phyloP scores from a whole-genome alignment of 495 filamentous ascomycete genomes.

The Pseudomonodictys pantanalensis region DNA sequence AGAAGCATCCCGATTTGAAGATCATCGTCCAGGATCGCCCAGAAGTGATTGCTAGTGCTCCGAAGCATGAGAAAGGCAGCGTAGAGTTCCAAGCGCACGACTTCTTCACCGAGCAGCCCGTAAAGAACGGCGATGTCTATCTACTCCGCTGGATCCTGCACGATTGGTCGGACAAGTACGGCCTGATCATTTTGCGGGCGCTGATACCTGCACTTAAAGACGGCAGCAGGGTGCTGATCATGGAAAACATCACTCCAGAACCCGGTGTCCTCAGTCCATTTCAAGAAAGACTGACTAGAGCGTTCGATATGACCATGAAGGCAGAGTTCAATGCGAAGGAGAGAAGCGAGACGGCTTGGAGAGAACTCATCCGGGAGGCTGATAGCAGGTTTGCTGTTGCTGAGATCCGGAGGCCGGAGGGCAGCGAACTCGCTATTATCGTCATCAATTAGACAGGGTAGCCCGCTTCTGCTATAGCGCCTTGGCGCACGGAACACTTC shows the following conservation, averaged over 20 bases:
- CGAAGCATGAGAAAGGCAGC: not conserved
- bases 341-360: not conserved
- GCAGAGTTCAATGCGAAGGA: not conserved
- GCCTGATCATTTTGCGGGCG: not conserved
- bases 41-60: not conserved
- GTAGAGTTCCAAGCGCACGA: conserved; percentile 3
- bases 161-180: conserved; percentile 4
- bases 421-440: not conserved
- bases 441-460: no score
- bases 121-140: conserved; percentile 3
- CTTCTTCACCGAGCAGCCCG: not conserved
- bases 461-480: no score
- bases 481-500: no score
- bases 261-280: not conserved
- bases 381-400: not conserved
- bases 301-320: not conserved
- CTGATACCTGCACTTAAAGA: not conserved
- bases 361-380: not conserved
- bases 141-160: conserved; percentile 1
- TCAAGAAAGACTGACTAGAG: not conserved
- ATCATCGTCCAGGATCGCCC: conserved; percentile 6
- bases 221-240: not conserved
- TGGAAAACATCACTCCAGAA: not conserved
- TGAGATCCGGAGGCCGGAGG: not conserved
- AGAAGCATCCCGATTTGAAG: not conserved